These are phyloP conservation scores for Populus davidiana DNA, from an alignment of 345 rosid species.

Conservation along the genomic window DNA sequence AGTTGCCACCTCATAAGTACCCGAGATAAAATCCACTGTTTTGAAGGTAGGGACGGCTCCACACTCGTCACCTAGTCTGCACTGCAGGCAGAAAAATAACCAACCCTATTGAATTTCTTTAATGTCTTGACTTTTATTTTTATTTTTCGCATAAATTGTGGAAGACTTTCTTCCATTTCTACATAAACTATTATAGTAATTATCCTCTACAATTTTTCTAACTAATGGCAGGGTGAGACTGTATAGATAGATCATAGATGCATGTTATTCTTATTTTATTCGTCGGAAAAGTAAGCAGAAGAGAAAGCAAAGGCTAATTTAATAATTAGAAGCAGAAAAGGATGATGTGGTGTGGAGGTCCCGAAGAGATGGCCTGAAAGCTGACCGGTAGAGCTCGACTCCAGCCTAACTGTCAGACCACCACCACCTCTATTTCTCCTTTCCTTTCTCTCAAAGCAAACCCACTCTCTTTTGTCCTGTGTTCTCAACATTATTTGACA, in stretches of 20 bases:
- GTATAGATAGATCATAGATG: too few relatives aligned
- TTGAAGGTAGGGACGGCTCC: background rate
- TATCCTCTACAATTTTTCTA: too few relatives aligned
- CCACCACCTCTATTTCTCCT: constrained; percentile 6
- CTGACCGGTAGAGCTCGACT: constrained; percentile 2
- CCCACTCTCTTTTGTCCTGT: constrained; percentile 2
- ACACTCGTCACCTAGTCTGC: background rate
- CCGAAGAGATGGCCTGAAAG: background rate
- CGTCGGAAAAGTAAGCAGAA: background rate
- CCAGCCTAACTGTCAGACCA: background rate
- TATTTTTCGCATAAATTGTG: background rate
- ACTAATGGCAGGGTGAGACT: too few relatives aligned
- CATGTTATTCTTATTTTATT: too few relatives aligned
- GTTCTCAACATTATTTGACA: background rate
- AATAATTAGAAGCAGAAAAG: background rate
- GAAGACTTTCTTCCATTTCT: background rate
- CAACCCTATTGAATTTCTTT: too few relatives aligned
- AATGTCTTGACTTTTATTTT: background rate
- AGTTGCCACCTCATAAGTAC: too few relatives aligned
- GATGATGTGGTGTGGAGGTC: constrained; percentile 21
- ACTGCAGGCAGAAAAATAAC: background rate
- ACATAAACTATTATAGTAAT: background rate
- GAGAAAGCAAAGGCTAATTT: background rate
- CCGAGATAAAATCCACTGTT: background rate
- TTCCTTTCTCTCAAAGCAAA: constrained; percentile 21